A percentile compares a stretch with the other conserved stretches of the same genome.
Conservation (phyloP, 2,329 filamentous ascomycete genomes). For the Nemania sp. region DNA sequence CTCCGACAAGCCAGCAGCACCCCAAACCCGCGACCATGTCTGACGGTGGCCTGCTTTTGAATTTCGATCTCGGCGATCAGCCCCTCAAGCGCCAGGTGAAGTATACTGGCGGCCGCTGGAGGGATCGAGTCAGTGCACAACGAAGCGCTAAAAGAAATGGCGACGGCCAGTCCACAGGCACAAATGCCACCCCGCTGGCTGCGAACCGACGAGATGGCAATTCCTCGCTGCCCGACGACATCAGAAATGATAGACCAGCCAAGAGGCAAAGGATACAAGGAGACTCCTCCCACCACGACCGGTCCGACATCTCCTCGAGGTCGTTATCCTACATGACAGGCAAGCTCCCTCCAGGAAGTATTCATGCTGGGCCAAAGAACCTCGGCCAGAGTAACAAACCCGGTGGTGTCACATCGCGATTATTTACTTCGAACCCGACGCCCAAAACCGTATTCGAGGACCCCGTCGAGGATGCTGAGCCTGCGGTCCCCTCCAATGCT, state of each 20-base stretch:
- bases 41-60: conserved; percentile 94
- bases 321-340: conserved; percentile 52
- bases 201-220: conserved; percentile 43
- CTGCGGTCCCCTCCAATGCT: conserved; percentile 86
- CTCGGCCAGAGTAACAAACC: conserved; percentile 42
- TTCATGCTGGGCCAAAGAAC: conserved; percentile 44
- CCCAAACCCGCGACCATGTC: conserved; percentile 69
- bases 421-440: conserved; percentile 90
- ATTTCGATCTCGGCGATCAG: conserved; percentile 82
- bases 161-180: conserved; percentile 46
- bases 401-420: conserved; percentile 78
- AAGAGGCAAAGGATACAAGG: conserved; percentile 60
- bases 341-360: conserved; percentile 54
- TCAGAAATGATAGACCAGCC: conserved; percentile 51
- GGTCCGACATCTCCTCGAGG: conserved; percentile 38
- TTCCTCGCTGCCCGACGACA: conserved; percentile 39
- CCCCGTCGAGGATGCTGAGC: conserved; percentile 61
- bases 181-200: conserved; percentile 49
- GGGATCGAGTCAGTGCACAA: conserved; percentile 85
- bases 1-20: conserved; percentile 13
- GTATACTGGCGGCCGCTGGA: conserved; percentile 94
- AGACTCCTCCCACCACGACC: conserved; percentile 25
- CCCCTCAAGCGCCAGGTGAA: conserved; percentile 71
- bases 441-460: conserved; percentile 73
- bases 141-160: conserved; percentile 61